Evolutionary conservation across 331 rosid genomes (phyloP).

Genomic region (Erythrophleum ivorense): DNA sequence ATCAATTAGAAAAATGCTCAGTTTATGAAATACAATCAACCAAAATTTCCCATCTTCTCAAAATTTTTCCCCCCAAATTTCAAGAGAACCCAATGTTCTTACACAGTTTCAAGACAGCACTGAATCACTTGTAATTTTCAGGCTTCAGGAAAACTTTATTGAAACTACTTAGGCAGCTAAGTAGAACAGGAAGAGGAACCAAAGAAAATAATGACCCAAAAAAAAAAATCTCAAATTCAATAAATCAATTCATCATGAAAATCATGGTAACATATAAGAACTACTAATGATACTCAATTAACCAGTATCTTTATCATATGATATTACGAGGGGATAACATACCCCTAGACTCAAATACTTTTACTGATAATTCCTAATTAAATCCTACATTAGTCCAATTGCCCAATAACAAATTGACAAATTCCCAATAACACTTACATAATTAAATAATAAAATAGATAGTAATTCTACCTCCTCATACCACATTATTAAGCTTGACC

Average conservation of each 20-base stretch:
- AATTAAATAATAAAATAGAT: neutral
- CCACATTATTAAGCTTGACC: neutral
- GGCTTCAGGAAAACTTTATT: conserved; percentile 7
- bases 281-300: neutral
- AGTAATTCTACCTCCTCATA: neutral
- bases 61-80: neutral
- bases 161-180: neutral
- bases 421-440: neutral
- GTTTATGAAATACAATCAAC: neutral
- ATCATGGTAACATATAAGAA: neutral
- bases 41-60: neutral
- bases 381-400: neutral
- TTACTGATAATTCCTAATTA: neutral
- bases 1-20: neutral
- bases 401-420: neutral
- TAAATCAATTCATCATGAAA: neutral
- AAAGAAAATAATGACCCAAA: neutral
- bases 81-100: conserved; percentile 4
- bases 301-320: neutral
- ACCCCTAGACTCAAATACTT: neutral
- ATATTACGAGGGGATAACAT: neutral
- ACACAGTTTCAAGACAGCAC: neutral
- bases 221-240: neutral
- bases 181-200: neutral
- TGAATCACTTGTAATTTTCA: conserved; percentile 21